Evolutionary conservation across 768 basidiomycete genomes (phyloP).

Genomic region (Kwoniella pini): DNA sequence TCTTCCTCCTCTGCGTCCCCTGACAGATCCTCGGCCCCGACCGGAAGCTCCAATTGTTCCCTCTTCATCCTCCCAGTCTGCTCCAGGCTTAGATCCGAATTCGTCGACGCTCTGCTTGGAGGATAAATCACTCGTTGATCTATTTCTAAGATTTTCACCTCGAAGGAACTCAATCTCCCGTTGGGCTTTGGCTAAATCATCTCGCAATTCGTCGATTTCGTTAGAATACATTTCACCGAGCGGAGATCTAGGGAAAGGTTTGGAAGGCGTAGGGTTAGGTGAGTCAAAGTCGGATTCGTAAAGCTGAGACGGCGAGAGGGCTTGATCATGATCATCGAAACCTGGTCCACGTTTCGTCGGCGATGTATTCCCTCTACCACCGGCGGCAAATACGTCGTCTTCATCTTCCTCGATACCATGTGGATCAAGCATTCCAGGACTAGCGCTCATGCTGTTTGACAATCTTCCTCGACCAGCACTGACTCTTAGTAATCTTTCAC

Average conservation of each 20-base stretch:
- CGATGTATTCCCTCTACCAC: constrained; percentile 38
- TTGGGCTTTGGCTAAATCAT: constrained; percentile 43
- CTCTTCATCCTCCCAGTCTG: constrained; percentile 39
- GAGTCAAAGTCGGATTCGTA: constrained; percentile 54
- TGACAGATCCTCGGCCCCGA: constrained; percentile 36
- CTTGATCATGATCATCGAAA: constrained; percentile 50
- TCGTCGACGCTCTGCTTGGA: constrained; percentile 25
- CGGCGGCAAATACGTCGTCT: constrained; percentile 55
- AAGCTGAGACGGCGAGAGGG: constrained; percentile 44
- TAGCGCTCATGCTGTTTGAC: constrained; percentile 35
- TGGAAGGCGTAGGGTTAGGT: constrained; percentile 47
- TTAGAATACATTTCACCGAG: constrained; percentile 50
- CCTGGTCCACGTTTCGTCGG: constrained; percentile 51
- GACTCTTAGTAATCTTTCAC: constrained; percentile 37
- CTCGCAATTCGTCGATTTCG: constrained; percentile 45
- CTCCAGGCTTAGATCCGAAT: constrained; percentile 29
- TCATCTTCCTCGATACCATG: constrained; percentile 48
- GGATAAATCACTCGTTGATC: constrained; percentile 10
- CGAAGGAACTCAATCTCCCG: constrained; percentile 46
- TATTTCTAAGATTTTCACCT: constrained; percentile 15
- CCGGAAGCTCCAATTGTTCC: constrained; percentile 22
- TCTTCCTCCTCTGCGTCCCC: constrained; percentile 45
- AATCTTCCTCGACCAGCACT: constrained; percentile 30
- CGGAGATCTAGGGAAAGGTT: constrained; percentile 40
- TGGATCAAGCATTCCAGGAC: constrained; percentile 38